Evolutionary conservation across 352 stramenopile genomes (phyloP), one percentile per base, ranked within the genome.

Genomic region (Pythium oligandrum): DNA sequence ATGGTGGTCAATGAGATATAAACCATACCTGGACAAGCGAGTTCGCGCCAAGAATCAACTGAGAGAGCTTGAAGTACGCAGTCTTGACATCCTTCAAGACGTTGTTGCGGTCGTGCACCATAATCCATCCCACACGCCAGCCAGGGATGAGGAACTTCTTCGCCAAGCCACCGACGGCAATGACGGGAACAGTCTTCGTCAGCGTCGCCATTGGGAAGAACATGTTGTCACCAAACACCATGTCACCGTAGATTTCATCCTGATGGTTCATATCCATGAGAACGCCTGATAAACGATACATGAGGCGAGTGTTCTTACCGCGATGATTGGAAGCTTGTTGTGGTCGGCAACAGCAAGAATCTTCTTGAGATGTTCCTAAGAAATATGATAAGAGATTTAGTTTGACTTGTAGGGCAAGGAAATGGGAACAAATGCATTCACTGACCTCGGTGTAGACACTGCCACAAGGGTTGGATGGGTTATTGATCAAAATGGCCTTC

Each of bases 61-160:
- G 92, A n/a, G 88, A 91, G 4, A 99, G 71, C 42, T 90, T 92
- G 48, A 92, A 87, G 40, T 96, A 93, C 8, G 89, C 95, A 4
- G 73, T 77, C 40, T 93, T 78, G 0, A 98, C 78, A 53, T 96
- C 74, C 48, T 78, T 75, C 30, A 93, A 48, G 31, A 87, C 55
- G 39, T 86, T 51, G 56, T 87, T 76, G 57, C 85, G 83, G 64
- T 98, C 95, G 57, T 98, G 87, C 51, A 99, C 90, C 48, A 97
- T 79, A 45, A 98, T 61, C 95, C 96, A 99, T 26, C 96, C 96
- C 6, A 98, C 76, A 52, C 96, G 83, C 91, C 94, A 98, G 34
- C 96, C 96, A 12, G 96, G 94, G 12, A 98, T 77, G 12, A 98
- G 68, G 64, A 96, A 99, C 58, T 98, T 92, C 71, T 99, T 99